Base-by-base conservation (phyloP, 1,284 basidiomycete genomes). In the Mixia osmundae region DNA sequence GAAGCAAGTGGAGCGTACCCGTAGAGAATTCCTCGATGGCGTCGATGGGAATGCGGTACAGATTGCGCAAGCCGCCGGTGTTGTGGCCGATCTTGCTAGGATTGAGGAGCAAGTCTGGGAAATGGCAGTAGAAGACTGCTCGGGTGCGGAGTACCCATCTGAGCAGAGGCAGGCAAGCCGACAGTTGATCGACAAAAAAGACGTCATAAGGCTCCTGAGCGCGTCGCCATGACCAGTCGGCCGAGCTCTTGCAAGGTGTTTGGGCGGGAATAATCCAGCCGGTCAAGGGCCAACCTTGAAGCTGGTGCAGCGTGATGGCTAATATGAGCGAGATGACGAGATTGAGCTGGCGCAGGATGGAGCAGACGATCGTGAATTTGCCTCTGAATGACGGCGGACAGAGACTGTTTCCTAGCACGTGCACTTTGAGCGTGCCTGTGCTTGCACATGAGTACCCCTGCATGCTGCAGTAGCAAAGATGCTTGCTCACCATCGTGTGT, bases 51-150 rank as follows among this genome's bases (percentile, higher is more conserved):
- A 71, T 60, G 1, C 89, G 66, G 54, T 97, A 97, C 5, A 78
- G 31, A 25, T 63, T 55, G 54, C 82, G 79, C 39, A 83, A 46
- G 3, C 37, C 33, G 22, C 24, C 27, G 5, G 1, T 19, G 18
- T 0, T 18, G 14, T 15, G 21, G 12, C 35, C 19, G 10, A 9
- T 14, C 28, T 33, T 33, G 18, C 35, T 36, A 11, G 47, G 42
- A 14, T 53, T 54, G n/a, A 91, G 65, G 0, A 91, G 61, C 54
- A 87, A 83, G 58, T 94, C 85, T 0, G 91, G 89, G 50, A 95
- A 97, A 56, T 97, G 89, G 50, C 85, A 91, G 57, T 97, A 97
- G 59, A 94, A 97, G 12, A 97, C 71, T 18, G 91, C 76, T 1
- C 79, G 69, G 8, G 69, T 78, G 9, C 64, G 62, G 3, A 65